Evolutionary conservation across 345 rosid genomes (phyloP), one percentile per base, ranked within the genome.

Genomic region (Mangifera indica): DNA sequence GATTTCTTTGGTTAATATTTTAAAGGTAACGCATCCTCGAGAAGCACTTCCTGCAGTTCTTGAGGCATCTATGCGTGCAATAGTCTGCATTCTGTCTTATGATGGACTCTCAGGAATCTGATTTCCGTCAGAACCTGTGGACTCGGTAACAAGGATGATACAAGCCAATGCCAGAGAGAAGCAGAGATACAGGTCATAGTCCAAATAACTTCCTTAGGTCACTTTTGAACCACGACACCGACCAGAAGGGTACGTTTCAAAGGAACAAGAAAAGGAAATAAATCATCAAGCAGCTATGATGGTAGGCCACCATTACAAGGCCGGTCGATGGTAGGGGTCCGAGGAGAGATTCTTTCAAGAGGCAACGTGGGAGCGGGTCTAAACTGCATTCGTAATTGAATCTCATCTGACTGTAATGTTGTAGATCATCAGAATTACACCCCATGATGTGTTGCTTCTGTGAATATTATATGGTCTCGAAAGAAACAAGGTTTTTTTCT

Each of bases 11-110:
- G 44, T 29, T 60, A 48, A 17, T 51, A 26, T 56, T 29, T 86
- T 72, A 21, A 73, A 95, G 98, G 98, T 91, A 25, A 76, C 67
- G 58, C 67, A 89, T 78, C 93, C 99, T 9, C 78, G 73, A 21
- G 67, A 82, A 66, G 72, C 55, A 63, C 87, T 91, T 78, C 89
- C 97, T 74, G 87, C 87, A 51, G 79, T 73, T 57, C 91, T 95
- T 3, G 85, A 79, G 79, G 91, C 97, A 59, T 89, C 91, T 34
- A 74, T 87, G 61, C 65, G 78, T 70, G 88, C 93, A 49, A 72
- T 81, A 63, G 84, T 93, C 18, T 72, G 76, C 72, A 69, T 89
- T 75, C 88, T 92, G 44, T 86, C 98, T 3, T 82, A 59, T 59
- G 96, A 92, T 66, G 93, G 91, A 15, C 69, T 80, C 17, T 76